Conservation (phyloP, 2,329 filamentous ascomycete species). For the Ophiostoma perfectum region DNA sequence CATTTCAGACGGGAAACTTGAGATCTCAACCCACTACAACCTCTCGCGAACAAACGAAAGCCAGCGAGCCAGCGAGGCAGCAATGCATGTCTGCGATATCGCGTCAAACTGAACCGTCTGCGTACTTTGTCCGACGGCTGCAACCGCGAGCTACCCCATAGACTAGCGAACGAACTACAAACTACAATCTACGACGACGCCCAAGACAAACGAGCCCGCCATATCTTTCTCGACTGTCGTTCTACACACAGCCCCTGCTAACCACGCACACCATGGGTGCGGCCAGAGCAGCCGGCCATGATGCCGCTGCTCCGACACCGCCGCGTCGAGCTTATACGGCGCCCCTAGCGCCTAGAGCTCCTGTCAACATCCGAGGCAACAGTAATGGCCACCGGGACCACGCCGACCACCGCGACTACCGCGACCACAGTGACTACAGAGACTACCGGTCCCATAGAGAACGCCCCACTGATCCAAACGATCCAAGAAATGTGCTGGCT, state of each 20-base stretch:
- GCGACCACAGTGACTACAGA: conserved; percentile 12
- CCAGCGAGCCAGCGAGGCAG: neutral
- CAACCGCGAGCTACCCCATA: conserved; percentile 10
- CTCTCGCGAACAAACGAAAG: neutral
- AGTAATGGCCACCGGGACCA: conserved; percentile 11
- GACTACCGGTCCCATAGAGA: conserved; percentile 13
- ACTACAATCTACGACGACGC: neutral
- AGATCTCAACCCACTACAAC: neutral
- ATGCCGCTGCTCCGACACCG: conserved; percentile 17
- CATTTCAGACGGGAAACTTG: neutral
- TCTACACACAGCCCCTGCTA: neutral
- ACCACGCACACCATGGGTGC: conserved; percentile 17
- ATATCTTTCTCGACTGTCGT: no score
- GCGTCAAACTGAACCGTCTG: conserved; percentile 14
- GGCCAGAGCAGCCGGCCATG: conserved; percentile 21
- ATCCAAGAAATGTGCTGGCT: conserved; percentile 18
- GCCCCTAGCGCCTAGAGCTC: conserved; percentile 12
- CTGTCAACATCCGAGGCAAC: conserved; percentile 13
- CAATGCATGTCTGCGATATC: conserved; percentile 8
- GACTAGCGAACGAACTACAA: neutral
- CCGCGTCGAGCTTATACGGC: conserved; percentile 24
- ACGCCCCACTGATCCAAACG: conserved; percentile 13
- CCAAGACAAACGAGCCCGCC: neutral
- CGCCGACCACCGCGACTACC: conserved; percentile 1
- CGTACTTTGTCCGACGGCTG: neutral